Evolutionary conservation across 75 land plant genomes (phyloP), one percentile per base, ranked within the genome.

Genomic region (Isoetes taiwanensis): DNA sequence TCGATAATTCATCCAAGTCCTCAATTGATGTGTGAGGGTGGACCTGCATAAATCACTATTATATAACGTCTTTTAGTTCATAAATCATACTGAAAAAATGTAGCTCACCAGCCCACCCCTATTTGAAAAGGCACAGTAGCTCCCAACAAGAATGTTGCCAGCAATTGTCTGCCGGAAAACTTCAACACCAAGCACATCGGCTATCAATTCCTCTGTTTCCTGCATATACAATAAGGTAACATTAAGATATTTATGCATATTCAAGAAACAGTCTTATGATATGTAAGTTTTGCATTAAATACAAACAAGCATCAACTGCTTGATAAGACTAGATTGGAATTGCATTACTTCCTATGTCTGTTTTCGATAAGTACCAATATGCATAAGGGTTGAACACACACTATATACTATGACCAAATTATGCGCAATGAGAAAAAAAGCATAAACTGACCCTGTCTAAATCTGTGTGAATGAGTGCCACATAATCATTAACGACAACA

Each of bases 101-200:
- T n/a, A n/a, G 52, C 83, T 73, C 72, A 90, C 93, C 84, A 90
- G 55, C 29, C 97, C 97, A 39, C 97, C 97, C 59, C 74, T 70
- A 52, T 86, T 90, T 2, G 97, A 73, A 42, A 90, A 80, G 16
- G 65, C 54, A 53, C 87, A 78, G 46, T 80, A 90, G 62, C 93
- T 90, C 3, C 97, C 93, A 20, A 90, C 97, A 30, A 90, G 84
- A 23, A 80, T 76, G 41, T 86, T 90, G 1, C 87, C 97, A 33
- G 97, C 97, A 62, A 90, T 72, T 21, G 97, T 90, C 76, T 90
- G 97, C 78, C 97, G 78, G 59, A 90, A 90, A 3, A 90, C 97
- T 60, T 90, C 97, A 0, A 90, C 87, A 30, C 87, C 87, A 56
- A 86, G 80, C 58, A 90, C 82, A 83, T 90, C 93, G 25, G 97